These are phyloP conservation scores for Clonostachys solani DNA, from an alignment of 2,329 filamentous ascomycete species.

Conservation along the genomic window DNA sequence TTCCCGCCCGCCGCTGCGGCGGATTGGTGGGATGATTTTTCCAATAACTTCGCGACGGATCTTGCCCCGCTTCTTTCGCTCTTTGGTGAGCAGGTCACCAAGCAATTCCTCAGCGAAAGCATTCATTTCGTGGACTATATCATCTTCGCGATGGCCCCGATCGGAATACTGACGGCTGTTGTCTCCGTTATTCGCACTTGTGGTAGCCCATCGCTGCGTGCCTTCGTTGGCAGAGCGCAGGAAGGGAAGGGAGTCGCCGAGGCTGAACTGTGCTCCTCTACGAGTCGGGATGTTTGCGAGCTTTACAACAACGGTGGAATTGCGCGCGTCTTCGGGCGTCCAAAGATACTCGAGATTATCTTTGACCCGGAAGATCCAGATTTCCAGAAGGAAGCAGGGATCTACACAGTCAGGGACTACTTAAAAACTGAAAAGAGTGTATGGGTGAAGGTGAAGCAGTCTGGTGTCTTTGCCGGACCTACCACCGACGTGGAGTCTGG, in stretches of 20 bases:
- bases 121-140: conserved; percentile 19
- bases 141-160: conserved; percentile 24
- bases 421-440: too few relatives aligned
- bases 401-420: not conserved
- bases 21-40: conserved; percentile 13
- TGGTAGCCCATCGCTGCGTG: conserved; percentile 19
- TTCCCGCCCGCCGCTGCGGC: not conserved
- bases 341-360: conserved; percentile 23
- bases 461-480: not conserved
- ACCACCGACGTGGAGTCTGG: not conserved
- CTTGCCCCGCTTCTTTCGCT: conserved; percentile 24
- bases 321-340: conserved; percentile 21
- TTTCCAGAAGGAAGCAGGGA: not conserved
- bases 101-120: conserved; percentile 29
- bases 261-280: conserved; percentile 33
- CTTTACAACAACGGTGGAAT: conserved; percentile 25
- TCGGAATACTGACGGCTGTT: conserved; percentile 33
- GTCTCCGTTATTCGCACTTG: conserved; percentile 22
- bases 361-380: not conserved
- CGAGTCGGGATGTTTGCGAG: conserved; percentile 30
- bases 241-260: conserved; percentile 26
- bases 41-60: conserved; percentile 26
- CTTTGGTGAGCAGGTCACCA: conserved; percentile 30
- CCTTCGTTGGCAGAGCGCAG: conserved; percentile 30
- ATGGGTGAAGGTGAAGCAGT: too few relatives aligned